Evolutionary conservation across 257 asterid species (phyloP), one percentile per base, ranked within the genome.

Genomic region (Galeopsis tetrahit): DNA sequence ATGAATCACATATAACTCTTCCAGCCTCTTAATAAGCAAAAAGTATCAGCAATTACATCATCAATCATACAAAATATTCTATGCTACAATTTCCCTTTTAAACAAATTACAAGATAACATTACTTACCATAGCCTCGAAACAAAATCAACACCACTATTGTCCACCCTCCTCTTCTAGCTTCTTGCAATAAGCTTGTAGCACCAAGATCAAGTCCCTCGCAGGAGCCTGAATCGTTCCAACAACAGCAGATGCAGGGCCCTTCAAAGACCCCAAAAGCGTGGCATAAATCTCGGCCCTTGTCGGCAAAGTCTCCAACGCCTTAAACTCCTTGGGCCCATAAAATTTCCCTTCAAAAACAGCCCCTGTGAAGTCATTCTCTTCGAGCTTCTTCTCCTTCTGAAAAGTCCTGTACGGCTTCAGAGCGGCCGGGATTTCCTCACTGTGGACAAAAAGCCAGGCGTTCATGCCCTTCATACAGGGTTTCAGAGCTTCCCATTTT

Each of bases 391-490:
- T 85, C 85, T 92, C 98, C 93, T 82, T 90, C 82, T 90, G 98
- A 44, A 90, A 95, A 36, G 80, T 71, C 62, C 96, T 74, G 70
- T 88, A 95, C 7, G 98, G 99, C 75, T 92, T 95, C 66, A 95
- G 56, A 2, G 97, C 98, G n/a, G 96, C 93, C 2, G 98, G 98
- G 17, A 92, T 90, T 70, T 95, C 98, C 78, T 95, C 99, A 71
- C 78, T 83, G 64, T 84, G 98, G 28, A 95, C 96, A 51, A 95
- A 95, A 0, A 95, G 80, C 97, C 98, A 95, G 5, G 96, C 99
- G 48, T 95, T 95, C 97, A 95, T 95, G 10, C 98, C 97, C 68
- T 80, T 89, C 97, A 92, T 92, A 66, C 97, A 92, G 0, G 99
- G 99, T 77, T 88, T 86, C 75, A 92, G 76, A 7, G 85, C 90